Conservation (phyloP, 495 filamentous ascomycete genomes). For the Podospora pseudopauciseta region DNA sequence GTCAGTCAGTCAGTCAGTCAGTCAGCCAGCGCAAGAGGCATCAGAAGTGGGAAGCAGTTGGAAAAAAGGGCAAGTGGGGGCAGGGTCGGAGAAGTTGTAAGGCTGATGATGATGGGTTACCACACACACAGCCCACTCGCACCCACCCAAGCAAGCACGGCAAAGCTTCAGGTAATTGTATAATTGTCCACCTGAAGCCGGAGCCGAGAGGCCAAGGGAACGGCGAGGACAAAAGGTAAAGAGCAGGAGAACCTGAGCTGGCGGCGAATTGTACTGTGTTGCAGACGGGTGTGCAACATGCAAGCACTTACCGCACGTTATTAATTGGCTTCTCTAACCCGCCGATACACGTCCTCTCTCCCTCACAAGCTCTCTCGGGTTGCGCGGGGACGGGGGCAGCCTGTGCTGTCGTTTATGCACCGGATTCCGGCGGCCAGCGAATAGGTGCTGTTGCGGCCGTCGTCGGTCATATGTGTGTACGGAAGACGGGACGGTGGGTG, state of each 20-base stretch:
- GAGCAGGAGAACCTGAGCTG: conserved; percentile 8
- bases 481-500: not conserved
- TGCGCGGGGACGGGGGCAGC: conserved; percentile 15
- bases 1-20: too few species aligned
- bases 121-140: not conserved
- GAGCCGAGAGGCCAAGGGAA: conserved; percentile 9
- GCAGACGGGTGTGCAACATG: conserved; percentile 18
- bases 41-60: conserved; percentile 13
- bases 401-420: conserved; percentile 21
- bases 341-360: conserved; percentile 6
- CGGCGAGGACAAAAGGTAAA: conserved; percentile 7
- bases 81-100: conserved; percentile 28
- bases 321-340: conserved; percentile 19
- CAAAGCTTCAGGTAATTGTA: not conserved
- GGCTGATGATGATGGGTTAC: conserved; percentile 32
- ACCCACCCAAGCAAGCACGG: not conserved
- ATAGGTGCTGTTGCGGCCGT: conserved; percentile 11
- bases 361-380: conserved; percentile 12
- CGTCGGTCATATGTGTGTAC: conserved; percentile 17
- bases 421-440: conserved; percentile 17
- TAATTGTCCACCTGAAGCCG: not conserved
- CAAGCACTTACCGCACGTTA: conserved; percentile 27
- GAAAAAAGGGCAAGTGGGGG: conserved; percentile 19
- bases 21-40: conserved; percentile 12
- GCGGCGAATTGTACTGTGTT: conserved; percentile 6